phyloP scores from a whole-genome alignment of 768 basidiomycete genomes.

The Dioszegia aurantiaca region DNA sequence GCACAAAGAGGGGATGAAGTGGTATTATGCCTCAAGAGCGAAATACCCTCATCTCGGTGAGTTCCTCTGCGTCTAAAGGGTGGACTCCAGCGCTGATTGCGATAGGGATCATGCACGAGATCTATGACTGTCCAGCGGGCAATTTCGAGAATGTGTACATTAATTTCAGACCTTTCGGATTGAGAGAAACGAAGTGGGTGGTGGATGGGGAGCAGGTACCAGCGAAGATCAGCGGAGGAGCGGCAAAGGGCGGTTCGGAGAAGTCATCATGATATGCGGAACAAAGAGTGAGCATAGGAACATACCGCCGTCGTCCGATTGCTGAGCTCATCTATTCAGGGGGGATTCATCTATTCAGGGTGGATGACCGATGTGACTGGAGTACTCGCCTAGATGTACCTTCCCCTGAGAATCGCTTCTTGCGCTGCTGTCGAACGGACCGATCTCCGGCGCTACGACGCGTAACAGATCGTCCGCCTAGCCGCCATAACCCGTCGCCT shows the following conservation, averaged over 20 bases:
- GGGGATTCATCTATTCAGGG: too few species aligned
- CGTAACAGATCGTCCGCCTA: too few species aligned
- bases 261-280: background rate
- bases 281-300: too few species aligned
- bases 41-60: constrained; percentile 12
- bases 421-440: too few species aligned
- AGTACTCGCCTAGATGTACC: too few species aligned
- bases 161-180: constrained; percentile 13
- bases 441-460: too few species aligned
- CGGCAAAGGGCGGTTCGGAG: background rate
- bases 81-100: background rate
- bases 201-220: constrained; percentile 10
- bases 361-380: too few species aligned
- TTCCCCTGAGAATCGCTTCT: too few species aligned
- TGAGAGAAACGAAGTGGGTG: constrained; percentile 4
- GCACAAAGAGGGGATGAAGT: constrained; percentile 14
- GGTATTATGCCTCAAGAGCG: constrained; percentile 1
- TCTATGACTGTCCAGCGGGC: constrained; percentile 8
- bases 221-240: background rate
- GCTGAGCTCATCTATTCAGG: too few species aligned
- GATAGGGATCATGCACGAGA: constrained; percentile 12
- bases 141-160: constrained; percentile 13
- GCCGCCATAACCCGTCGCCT: too few species aligned
- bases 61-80: background rate
- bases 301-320: too few species aligned